phyloP scores from a whole-genome alignment of 2,329 filamentous ascomycete genomes.

The Colletotrichum graminicola region DNA sequence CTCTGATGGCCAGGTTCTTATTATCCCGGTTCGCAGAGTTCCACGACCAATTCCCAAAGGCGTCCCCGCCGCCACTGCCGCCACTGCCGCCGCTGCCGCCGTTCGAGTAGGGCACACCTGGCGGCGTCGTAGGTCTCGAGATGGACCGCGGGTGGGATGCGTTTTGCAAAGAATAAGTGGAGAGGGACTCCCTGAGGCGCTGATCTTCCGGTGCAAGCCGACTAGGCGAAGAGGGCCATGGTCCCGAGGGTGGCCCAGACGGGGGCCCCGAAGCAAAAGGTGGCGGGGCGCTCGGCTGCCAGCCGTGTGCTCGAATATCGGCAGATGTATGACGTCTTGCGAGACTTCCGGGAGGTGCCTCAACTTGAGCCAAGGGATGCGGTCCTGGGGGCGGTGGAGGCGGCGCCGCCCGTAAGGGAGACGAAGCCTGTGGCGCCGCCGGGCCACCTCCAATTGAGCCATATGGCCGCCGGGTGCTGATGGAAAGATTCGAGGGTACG shows the following conservation, averaged over 20 bases:
- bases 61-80: conserved; percentile 50
- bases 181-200: conserved; percentile 68
- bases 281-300: conserved; percentile 66
- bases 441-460: conserved; percentile 84
- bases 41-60: conserved; percentile 70
- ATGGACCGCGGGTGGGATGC: conserved; percentile 57
- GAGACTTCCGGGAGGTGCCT: conserved; percentile 76
- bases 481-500: conserved; percentile 84
- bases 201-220: conserved; percentile 65
- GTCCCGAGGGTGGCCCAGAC: conserved; percentile 66
- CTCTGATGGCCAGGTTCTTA: conserved; percentile 64
- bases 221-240: conserved; percentile 68
- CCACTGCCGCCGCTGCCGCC: conserved; percentile 45
- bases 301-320: conserved; percentile 91
- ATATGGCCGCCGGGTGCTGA: conserved; percentile 81
- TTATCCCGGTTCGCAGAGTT: conserved; percentile 63
- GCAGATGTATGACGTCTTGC: conserved; percentile 92
- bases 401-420: conserved; percentile 76
- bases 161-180: conserved; percentile 64
- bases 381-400: conserved; percentile 74
- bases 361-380: conserved; percentile 74
- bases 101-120: conserved; percentile 63
- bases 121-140: conserved; percentile 67
- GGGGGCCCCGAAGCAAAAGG: conserved; percentile 61
- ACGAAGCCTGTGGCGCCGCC: conserved; percentile 76